Percentiles rank a stretch among this genome's conserved stretches.
phyloP scores from a whole-genome alignment of 2,329 filamentous ascomycete genomes.

The Colletotrichum eleusines region DNA sequence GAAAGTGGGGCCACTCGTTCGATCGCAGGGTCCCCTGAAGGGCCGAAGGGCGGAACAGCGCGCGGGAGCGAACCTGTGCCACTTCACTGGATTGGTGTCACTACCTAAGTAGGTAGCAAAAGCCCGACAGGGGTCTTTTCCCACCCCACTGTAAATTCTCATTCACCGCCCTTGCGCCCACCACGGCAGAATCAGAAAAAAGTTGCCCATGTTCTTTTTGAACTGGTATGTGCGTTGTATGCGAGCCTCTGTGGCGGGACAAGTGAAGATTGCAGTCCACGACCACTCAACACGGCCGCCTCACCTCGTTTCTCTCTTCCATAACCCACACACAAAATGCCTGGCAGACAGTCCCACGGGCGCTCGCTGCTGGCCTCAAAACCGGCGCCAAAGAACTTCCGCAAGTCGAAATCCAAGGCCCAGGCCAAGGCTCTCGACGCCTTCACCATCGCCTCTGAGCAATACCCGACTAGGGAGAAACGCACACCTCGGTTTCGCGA shows the following conservation, averaged over 20 bases:
- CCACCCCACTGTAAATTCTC: constrained; percentile 38
- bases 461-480: constrained; percentile 61
- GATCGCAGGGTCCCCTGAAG: constrained; percentile 28
- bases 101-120: too few species aligned
- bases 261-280: background rate
- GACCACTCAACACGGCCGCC: background rate
- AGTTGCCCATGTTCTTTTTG: constrained; percentile 10
- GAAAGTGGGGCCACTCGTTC: constrained; percentile 26
- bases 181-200: constrained; percentile 43
- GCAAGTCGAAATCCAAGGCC: constrained; percentile 61
- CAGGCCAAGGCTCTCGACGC: constrained; percentile 67
- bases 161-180: constrained; percentile 41
- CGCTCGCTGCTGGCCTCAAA: constrained; percentile 59
- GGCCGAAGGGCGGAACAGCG: constrained; percentile 4
- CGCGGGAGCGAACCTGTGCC: background rate
- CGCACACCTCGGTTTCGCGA: constrained; percentile 64
- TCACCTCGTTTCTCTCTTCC: background rate
- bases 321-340: constrained; percentile 55
- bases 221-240: constrained; percentile 4
- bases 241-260: constrained; percentile 1
- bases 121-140: background rate
- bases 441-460: constrained; percentile 68
- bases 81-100: constrained; percentile 3
- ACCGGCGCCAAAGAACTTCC: constrained; percentile 51
- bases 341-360: constrained; percentile 70